Evolutionary conservation across 2,329 filamentous ascomycete genomes (phyloP).

Genomic region (Aaosphaeria arxii): DNA sequence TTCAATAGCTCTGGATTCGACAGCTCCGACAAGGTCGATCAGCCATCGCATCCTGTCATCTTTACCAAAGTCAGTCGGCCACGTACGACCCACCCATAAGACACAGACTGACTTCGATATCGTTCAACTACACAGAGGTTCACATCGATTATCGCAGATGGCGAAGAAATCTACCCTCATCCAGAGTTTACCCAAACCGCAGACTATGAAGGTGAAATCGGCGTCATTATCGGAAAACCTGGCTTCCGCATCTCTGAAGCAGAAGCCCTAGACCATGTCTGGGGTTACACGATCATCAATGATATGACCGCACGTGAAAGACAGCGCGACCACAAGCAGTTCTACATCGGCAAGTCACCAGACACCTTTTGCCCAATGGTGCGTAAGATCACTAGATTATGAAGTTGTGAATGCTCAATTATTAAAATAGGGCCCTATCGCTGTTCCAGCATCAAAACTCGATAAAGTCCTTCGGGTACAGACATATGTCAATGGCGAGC

Average conservation of each 20-base stretch:
- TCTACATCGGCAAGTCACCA: conserved; percentile 56
- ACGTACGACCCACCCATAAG: no score
- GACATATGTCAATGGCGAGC: conserved; percentile 48
- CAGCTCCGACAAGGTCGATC: conserved; percentile 52
- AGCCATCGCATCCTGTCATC: conserved; percentile 54
- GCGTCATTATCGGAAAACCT: conserved; percentile 53
- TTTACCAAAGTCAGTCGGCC: conserved; percentile 45
- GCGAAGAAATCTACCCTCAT: conserved; percentile 48
- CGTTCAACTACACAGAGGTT: conserved; percentile 24
- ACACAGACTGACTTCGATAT: no score
- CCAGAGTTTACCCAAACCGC: conserved; percentile 47
- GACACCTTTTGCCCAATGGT: conserved; percentile 58
- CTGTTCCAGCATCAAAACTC: conserved; percentile 47
- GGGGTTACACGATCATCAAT: conserved; percentile 58
- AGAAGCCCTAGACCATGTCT: conserved; percentile 51
- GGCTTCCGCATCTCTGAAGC: conserved; percentile 44
- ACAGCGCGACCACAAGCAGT: conserved; percentile 60
- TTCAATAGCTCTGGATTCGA: conserved; percentile 58
- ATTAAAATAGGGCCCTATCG: conserved; percentile 52
- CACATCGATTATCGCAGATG: conserved; percentile 52
- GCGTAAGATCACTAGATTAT: background rate
- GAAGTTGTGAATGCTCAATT: no score
- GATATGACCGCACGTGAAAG: conserved; percentile 55
- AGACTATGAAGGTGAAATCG: conserved; percentile 58
- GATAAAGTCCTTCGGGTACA: conserved; percentile 42